Conservation (phyloP, 106 monocot genomes). For the Xerophyta viscosa region DNA sequence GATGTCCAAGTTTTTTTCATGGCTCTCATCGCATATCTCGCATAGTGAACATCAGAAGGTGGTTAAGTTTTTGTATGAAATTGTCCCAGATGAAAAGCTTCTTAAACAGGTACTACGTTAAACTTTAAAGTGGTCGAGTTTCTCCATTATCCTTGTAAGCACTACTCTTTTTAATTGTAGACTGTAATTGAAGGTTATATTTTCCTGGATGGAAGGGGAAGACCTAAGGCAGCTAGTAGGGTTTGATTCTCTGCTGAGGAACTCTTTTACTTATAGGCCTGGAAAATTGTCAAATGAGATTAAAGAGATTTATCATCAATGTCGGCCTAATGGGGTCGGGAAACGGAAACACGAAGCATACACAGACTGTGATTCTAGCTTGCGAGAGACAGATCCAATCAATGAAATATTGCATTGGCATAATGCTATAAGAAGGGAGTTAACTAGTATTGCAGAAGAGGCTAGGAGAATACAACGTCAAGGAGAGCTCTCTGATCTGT, state of each 20-base stretch:
- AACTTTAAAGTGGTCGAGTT: background rate
- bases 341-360: slow-evolving; percentile 61
- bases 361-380: slow-evolving; percentile 20
- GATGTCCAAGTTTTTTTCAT: slow-evolving; percentile 84
- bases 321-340: slow-evolving; percentile 7
- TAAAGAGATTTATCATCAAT: too few species aligned
- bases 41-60: slow-evolving; percentile 76
- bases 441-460: slow-evolving; percentile 73
- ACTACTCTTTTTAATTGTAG: too few species aligned
- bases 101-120: slow-evolving; percentile 74
- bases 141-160: too few species aligned
- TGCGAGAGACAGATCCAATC: slow-evolving; percentile 45
- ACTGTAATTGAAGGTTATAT: slow-evolving; percentile 54
- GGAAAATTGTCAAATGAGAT: slow-evolving; percentile 4
- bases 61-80: slow-evolving; percentile 62
- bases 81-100: slow-evolving; percentile 88
- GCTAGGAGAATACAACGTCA: slow-evolving; percentile 82
- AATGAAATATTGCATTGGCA: slow-evolving; percentile 97
- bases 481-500: slow-evolving; percentile 71
- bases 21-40: slow-evolving; percentile 80
- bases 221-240: background rate
- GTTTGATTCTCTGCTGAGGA: background rate
- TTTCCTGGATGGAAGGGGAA: slow-evolving; percentile 88
- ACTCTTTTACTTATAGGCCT: slow-evolving; percentile 7
- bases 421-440: slow-evolving; percentile 81